A percentile compares a stretch with the other conserved stretches of the same genome.
phyloP scores from a whole-genome alignment of 2,329 filamentous ascomycete species.

The Beauveria bassiana region DNA sequence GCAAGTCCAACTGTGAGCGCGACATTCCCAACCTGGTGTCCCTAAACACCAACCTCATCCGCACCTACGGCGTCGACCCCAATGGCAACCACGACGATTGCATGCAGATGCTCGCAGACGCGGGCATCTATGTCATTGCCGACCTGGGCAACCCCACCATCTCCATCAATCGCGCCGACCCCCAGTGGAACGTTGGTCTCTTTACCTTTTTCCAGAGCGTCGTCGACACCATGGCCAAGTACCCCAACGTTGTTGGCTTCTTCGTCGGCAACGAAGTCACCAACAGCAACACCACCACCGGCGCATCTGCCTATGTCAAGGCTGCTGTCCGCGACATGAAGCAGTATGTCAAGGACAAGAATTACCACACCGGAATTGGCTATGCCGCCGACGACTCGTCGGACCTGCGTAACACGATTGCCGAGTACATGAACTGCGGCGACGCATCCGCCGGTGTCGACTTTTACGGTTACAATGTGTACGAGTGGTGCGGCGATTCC shows the following conservation, averaged over 20 bases:
- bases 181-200: constrained; percentile 70
- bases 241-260: constrained; percentile 91
- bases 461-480: constrained; percentile 99
- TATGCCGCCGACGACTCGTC: constrained; percentile 94
- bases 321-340: constrained; percentile 95
- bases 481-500: constrained; percentile 94
- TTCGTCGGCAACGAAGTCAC: constrained; percentile 98
- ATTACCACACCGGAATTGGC: constrained; percentile 80
- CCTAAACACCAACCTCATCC: constrained; percentile 85
- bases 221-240: constrained; percentile 71
- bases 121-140: constrained; percentile 91
- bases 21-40: constrained; percentile 75
- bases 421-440: constrained; percentile 93
- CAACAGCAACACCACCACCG: constrained; percentile 81
- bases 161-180: constrained; percentile 78
- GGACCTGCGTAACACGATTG: constrained; percentile 71
- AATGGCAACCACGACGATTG: constrained; percentile 69
- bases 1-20: constrained; percentile 63
- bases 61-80: constrained; percentile 88
- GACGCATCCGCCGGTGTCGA: constrained; percentile 60
- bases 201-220: constrained; percentile 78
- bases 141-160: constrained; percentile 74
- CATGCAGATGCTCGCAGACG: constrained; percentile 74
- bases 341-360: constrained; percentile 77
- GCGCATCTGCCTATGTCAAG: constrained; percentile 91